A percentile compares a stretch with the other conserved stretches of the same genome.
Conservation (phyloP, 2,329 filamentous ascomycete genomes). For the Diaporthe sp. region DNA sequence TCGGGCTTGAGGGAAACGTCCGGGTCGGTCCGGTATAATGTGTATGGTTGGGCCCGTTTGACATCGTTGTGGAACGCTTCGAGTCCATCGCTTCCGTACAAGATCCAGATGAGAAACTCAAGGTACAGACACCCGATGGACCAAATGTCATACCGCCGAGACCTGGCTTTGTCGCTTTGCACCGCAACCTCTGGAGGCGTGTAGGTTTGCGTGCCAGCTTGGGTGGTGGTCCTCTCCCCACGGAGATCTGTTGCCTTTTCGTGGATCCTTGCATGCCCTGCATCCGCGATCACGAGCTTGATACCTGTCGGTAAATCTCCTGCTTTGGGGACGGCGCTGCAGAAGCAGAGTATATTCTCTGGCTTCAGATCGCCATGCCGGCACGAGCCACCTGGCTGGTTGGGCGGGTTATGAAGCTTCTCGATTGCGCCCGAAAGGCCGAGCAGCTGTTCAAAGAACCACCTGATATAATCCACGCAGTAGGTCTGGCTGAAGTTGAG, state of each 20-base stretch:
- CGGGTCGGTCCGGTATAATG: not conserved
- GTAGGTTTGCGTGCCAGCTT: not conserved
- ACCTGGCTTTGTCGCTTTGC: not conserved
- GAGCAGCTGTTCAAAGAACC: not conserved
- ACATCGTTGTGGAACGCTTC: not conserved
- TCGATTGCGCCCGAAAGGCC: not conserved
- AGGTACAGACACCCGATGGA: not conserved
- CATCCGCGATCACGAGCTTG: not conserved
- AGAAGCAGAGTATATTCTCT: not conserved
- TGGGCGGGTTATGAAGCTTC: not conserved
- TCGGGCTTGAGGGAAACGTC: not conserved
- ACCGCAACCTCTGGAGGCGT: not conserved
- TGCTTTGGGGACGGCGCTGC: rapidly evolving
- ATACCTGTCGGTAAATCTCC: not conserved
- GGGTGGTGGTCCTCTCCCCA: not conserved
- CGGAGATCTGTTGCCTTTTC: not conserved
- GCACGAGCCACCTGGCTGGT: not conserved
- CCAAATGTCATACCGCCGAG: not conserved
- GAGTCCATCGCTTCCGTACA: not conserved
- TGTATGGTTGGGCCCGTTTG: not conserved
- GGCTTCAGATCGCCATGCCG: not conserved
- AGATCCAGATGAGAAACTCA: not conserved
- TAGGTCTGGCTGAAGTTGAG: not conserved
- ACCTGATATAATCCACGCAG: not conserved
- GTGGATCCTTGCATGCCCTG: not conserved